phyloP scores from a whole-genome alignment of 306 rosid species.

The Sicyos edulis region DNA sequence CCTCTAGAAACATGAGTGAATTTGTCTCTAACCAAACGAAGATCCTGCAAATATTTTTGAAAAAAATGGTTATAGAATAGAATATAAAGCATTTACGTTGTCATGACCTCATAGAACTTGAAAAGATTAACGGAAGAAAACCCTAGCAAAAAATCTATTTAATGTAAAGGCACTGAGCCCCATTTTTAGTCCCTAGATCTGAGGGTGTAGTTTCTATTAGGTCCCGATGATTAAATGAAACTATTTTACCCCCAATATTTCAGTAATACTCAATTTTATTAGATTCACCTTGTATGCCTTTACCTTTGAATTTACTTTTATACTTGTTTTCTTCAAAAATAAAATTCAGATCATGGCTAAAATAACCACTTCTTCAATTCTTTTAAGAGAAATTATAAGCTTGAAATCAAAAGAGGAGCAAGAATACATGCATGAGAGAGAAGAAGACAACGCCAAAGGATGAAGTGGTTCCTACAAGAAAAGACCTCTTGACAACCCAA shows the following conservation, averaged over 20 bases:
- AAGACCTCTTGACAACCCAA: background rate
- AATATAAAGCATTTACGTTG: background rate
- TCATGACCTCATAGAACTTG: background rate
- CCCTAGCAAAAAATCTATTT: background rate
- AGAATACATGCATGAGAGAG: background rate
- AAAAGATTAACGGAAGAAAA: background rate
- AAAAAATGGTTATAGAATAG: background rate
- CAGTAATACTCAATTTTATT: too few species aligned
- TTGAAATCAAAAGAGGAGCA: background rate
- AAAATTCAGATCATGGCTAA: too few species aligned
- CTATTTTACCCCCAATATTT: too few species aligned
- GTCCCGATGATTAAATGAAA: too few species aligned
- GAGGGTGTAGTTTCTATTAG: too few species aligned
- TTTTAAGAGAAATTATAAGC: background rate
- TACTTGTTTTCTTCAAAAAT: too few species aligned
- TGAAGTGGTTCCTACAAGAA: background rate
- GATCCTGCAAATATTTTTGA: slow-evolving; percentile 59
- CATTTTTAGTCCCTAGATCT: too few species aligned
- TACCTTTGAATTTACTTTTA: too few species aligned
- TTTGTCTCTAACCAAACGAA: slow-evolving; percentile 95
- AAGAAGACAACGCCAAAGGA: background rate
- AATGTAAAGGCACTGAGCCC: background rate
- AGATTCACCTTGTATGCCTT: too few species aligned
- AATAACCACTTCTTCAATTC: too few species aligned
- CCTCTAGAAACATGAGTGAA: slow-evolving; percentile 98